Evolutionary conservation across 257 asterid genomes (phyloP).

Genomic region (Gentiana dahurica): DNA sequence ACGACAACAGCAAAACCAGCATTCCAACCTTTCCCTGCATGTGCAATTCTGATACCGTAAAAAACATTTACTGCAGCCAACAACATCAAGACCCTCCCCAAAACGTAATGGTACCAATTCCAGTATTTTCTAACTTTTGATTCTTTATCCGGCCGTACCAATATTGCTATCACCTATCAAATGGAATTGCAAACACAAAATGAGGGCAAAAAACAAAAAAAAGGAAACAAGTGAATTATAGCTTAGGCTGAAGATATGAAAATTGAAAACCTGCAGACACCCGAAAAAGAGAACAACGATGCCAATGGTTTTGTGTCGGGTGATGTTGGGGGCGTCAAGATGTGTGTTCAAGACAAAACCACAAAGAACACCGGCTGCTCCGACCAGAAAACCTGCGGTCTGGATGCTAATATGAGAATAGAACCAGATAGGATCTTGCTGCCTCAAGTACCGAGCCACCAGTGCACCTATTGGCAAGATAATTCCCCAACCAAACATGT

Average conservation of each 20-base stretch:
- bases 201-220: too few species aligned
- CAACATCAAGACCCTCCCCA: constrained; percentile 53
- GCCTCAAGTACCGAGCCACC: constrained; percentile 67
- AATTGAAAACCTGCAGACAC: constrained; percentile 66
- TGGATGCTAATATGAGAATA: constrained; percentile 55
- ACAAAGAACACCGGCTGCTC: constrained; percentile 50
- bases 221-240: too few species aligned
- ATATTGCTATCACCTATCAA: constrained; percentile 52
- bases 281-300: constrained; percentile 52
- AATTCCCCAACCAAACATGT: constrained; percentile 85
- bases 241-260: too few species aligned
- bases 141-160: constrained; percentile 60
- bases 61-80: constrained; percentile 63
- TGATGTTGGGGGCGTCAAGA: constrained; percentile 23
- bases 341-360: constrained; percentile 61
- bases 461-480: constrained; percentile 63
- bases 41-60: constrained; percentile 60
- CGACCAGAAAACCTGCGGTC: constrained; percentile 45
- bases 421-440: constrained; percentile 85
- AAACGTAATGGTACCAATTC: constrained; percentile 74
- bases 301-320: constrained; percentile 65
- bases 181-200: neutral
- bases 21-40: constrained; percentile 66
- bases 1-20: constrained; percentile 59
- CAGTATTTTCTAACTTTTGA: constrained; percentile 68